Evolutionary conservation across 176 grass and related monocot species (phyloP), one percentile per base, ranked within the genome.

Genomic region (Oryza rufipogon): DNA sequence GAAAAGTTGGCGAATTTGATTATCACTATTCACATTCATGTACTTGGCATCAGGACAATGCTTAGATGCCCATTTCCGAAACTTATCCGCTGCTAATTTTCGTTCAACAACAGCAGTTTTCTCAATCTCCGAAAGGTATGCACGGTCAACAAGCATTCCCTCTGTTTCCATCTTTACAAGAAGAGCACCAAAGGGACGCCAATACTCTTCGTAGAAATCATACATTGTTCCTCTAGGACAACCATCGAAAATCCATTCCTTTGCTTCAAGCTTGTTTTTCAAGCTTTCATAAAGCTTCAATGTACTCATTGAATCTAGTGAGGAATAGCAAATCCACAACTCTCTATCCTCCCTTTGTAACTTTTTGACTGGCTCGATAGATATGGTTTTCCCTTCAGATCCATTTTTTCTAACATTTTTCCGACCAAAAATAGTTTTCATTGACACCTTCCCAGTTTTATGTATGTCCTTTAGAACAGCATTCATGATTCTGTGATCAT

Each of bases 1-100:
- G 22, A 98, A 80, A 69, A 98, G 88, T 70, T 98, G 95, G 25
- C 95, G 91, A 66, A 97, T 92, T 91, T 97, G 95, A 60, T 66
- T 33, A 87, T 90, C 92, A 70, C 95, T 97, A 47, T 92, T 93
- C 64, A 97, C 87, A 78, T 97, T 97, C 95, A 97, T 97, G 78
- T 88, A 84, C 79, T 88, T 97, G 49, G 95, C 92, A 91, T 94
- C 84, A 46, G 79, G 80, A 71, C 92, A 97, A 79, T 97, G 90
- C 72, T 86, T 83, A 87, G 81, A 88, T 86, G 95, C 95, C 95
- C 95, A 97, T 65, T 91, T 81, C 73, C 85, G 86, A 66, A 97
- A 95, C 72, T 87, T 95, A 67, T 91, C 64, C 39, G 81, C 85
- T 84, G 91, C 95, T 78, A 85, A 64, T 93, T 97, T 34, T 66